Evolutionary conservation across 352 stramenopile species (phyloP).

Genomic region (Pythium insidiosum): DNA sequence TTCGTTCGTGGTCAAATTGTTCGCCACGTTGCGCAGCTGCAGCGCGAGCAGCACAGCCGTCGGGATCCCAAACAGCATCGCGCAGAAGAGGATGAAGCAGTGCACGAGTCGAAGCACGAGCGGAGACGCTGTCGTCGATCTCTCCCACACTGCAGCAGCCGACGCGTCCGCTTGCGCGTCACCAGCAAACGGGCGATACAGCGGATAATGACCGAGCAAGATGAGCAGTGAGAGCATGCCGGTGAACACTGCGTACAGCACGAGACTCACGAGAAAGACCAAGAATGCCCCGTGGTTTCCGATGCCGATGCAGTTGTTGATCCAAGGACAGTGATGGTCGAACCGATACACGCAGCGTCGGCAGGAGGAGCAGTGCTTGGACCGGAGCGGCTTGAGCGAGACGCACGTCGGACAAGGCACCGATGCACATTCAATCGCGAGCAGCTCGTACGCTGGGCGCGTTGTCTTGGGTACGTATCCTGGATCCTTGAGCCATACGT

Average conservation of each 20-base stretch:
- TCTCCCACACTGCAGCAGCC: slow-evolving; percentile 1
- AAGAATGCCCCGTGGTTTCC: slow-evolving; percentile 71
- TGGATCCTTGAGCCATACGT: slow-evolving; percentile 73
- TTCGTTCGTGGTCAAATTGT: slow-evolving; percentile 80
- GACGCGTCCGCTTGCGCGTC: background rate
- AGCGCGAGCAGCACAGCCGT: slow-evolving; percentile 49
- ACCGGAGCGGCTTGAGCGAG: slow-evolving; percentile 63
- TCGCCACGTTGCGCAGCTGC: slow-evolving; percentile 63
- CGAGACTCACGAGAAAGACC: slow-evolving; percentile 47
- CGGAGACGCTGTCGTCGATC: slow-evolving; percentile 16
- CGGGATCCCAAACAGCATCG: slow-evolving; percentile 58
- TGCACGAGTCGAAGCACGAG: slow-evolving; percentile 52
- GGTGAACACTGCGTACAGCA: slow-evolving; percentile 39
- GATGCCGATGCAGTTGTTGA: slow-evolving; percentile 79
- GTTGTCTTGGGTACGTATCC: slow-evolving; percentile 57
- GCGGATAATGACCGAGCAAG: slow-evolving; percentile 27
- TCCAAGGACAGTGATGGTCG: slow-evolving; percentile 82
- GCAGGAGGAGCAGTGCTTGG: slow-evolving; percentile 78
- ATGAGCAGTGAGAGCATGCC: slow-evolving; percentile 38
- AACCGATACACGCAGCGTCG: slow-evolving; percentile 74
- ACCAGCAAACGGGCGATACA: slow-evolving; percentile 15
- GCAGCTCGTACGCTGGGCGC: slow-evolving; percentile 64
- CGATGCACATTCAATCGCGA: slow-evolving; percentile 47
- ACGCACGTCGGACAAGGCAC: slow-evolving; percentile 77
- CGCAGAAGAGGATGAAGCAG: slow-evolving; percentile 36